A percentile compares a stretch with the other conserved stretches of the same genome.
Evolutionary conservation across 257 asterid species (phyloP).

Genomic region (Thymus mandschuricus): DNA sequence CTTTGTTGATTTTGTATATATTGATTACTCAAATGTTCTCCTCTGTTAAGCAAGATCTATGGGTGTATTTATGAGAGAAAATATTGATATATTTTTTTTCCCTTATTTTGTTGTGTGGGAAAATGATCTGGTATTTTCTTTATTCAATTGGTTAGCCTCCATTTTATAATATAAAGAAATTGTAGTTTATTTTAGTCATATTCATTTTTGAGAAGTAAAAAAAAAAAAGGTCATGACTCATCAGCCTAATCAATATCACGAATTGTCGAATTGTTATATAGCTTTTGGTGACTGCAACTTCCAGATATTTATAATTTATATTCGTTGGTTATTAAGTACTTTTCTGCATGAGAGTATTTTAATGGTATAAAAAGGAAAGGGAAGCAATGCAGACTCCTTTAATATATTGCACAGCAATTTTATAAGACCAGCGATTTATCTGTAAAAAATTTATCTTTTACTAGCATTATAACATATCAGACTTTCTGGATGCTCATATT

Average conservation of each 20-base stretch:
- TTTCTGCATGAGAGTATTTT: too few species aligned
- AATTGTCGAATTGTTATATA: too few species aligned
- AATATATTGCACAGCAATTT: too few species aligned
- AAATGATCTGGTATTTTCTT: not conserved
- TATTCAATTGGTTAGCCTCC: not conserved
- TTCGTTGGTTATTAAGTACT: too few species aligned
- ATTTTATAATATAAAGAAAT: not conserved
- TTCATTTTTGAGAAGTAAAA: too few species aligned
- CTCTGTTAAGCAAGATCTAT: not conserved
- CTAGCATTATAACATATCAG: conserved; percentile 10
- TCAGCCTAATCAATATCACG: not conserved
- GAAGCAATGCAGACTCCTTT: too few species aligned
- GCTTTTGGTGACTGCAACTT: too few species aligned
- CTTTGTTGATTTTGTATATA: conserved; percentile 1
- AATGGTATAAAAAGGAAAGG: too few species aligned
- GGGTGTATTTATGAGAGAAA: not conserved
- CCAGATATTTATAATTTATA: too few species aligned
- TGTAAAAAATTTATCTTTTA: not conserved
- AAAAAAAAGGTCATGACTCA: too few species aligned
- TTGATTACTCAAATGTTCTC: not conserved
- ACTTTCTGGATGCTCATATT: conserved; percentile 11
- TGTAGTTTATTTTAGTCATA: not conserved
- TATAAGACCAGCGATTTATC: not conserved
- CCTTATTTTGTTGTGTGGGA: not conserved
- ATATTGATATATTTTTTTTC: not conserved